Conservation (phyloP, 768 basidiomycete genomes). For the Lactifluus volemus region DNA sequence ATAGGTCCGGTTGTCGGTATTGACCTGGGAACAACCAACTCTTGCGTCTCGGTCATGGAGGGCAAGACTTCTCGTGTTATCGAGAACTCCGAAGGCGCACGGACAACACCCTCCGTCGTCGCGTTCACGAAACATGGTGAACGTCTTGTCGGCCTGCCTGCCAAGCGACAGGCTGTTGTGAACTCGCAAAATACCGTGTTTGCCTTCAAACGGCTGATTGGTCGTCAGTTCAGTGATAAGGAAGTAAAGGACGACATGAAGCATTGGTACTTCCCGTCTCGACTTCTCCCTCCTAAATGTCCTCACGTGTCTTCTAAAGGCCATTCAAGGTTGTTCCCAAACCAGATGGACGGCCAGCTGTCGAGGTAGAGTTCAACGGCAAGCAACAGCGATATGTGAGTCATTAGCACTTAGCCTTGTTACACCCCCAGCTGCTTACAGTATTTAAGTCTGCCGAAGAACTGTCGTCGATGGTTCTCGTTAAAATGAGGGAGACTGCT, state of each 20-base stretch:
- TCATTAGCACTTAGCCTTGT: conserved; percentile 15
- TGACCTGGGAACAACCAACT: conserved; percentile 92
- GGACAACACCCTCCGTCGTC: conserved; percentile 97
- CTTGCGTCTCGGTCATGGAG: conserved; percentile 92
- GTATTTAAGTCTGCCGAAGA: conserved; percentile 68
- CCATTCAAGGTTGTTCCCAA: conserved; percentile 73
- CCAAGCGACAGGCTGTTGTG: conserved; percentile 95
- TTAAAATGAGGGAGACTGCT: conserved; percentile 95
- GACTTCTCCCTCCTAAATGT: neutral
- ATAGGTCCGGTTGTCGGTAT: conserved; percentile 89
- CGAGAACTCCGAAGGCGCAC: conserved; percentile 95
- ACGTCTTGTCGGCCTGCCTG: conserved; percentile 90
- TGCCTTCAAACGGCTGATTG: conserved; percentile 90
- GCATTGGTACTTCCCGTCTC: conserved; percentile 52
- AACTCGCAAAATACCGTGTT: conserved; percentile 92
- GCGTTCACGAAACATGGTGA: conserved; percentile 99
- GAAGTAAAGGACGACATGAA: conserved; percentile 89
- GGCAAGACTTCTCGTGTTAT: conserved; percentile 91
- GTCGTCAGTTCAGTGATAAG: conserved; percentile 85
- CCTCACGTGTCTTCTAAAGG: conserved; percentile 32
- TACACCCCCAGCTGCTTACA: neutral
- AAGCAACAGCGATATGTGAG: conserved; percentile 75
- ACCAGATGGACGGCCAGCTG: conserved; percentile 66
- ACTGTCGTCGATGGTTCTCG: conserved; percentile 77
- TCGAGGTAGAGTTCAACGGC: conserved; percentile 78